Evolutionary conservation across 495 filamentous ascomycete genomes (phyloP).

Genomic region (Oleoguttula mirabilis): DNA sequence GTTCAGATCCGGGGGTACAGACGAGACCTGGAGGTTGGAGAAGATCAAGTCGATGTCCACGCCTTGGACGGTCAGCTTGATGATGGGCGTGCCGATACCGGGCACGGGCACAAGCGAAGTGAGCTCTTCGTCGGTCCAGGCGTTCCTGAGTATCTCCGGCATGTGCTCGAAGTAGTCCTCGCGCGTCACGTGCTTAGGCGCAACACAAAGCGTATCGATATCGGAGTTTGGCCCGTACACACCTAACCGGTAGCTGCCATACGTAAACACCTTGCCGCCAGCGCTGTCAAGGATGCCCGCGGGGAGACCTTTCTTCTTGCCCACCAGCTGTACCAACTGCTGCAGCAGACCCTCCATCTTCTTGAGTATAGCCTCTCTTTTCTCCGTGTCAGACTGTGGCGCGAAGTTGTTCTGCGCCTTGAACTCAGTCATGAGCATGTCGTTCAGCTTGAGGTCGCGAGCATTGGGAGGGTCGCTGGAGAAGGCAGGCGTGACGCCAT

Average conservation of each 20-base stretch:
- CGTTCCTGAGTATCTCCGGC: conserved; percentile 57
- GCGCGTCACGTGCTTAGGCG: conserved; percentile 70
- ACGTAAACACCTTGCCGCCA: conserved; percentile 85
- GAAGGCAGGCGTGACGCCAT: conserved; percentile 78
- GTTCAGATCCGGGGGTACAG: conserved; percentile 59
- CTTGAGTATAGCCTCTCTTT: conserved; percentile 41
- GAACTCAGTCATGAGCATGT: conserved; percentile 68
- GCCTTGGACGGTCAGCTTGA: conserved; percentile 80
- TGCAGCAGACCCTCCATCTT: conserved; percentile 59
- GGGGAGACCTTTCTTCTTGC: conserved; percentile 63
- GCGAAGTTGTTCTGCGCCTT: conserved; percentile 87
- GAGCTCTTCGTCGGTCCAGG: conserved; percentile 64
- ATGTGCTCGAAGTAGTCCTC: conserved; percentile 89
- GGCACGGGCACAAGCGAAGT: conserved; percentile 75
- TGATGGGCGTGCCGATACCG: conserved; percentile 88
- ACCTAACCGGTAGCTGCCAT: conserved; percentile 84
- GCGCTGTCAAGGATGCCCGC: conserved; percentile 63
- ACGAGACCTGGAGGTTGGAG: conserved; percentile 56
- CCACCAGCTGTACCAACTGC: conserved; percentile 71
- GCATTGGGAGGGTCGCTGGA: conserved; percentile 62
- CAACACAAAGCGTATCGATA: conserved; percentile 91
- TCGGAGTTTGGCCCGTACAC: conserved; percentile 95
- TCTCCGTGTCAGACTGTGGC: conserved; percentile 59
- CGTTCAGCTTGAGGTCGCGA: conserved; percentile 59
- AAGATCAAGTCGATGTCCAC: conserved; percentile 95